These are phyloP conservation scores for Dioscorea cayenensis DNA, from an alignment of 116 monocot species.

Conservation along the genomic window DNA sequence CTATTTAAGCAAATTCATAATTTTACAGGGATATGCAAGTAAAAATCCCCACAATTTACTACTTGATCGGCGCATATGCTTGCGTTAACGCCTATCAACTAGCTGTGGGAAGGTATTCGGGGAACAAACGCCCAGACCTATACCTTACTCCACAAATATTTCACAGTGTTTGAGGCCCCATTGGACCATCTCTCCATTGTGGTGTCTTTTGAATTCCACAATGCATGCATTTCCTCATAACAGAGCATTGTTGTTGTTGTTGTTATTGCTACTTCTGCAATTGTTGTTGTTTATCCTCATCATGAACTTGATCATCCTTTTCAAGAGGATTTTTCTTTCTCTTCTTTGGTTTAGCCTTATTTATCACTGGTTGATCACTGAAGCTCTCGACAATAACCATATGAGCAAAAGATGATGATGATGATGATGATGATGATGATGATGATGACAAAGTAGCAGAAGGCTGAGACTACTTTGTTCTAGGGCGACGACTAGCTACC, in stretches of 20 bases:
- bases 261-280: neutral
- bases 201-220: slow-evolving; percentile 60
- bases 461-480: slow-evolving; percentile 43
- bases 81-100: no score
- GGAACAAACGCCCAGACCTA: slow-evolving; percentile 8
- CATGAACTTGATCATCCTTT: slow-evolving; percentile 8
- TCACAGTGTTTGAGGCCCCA: slow-evolving; percentile 76
- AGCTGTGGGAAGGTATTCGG: slow-evolving; percentile 4
- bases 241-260: neutral
- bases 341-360: no score
- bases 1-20: no score
- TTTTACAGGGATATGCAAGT: no score
- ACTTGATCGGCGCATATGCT: no score
- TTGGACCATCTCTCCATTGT: slow-evolving; percentile 73
- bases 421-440: no score
- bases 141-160: slow-evolving; percentile 9
- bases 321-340: neutral
- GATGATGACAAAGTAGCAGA: neutral
- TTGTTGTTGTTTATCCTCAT: slow-evolving; percentile 3
- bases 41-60: no score
- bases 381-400: neutral
- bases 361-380: no score
- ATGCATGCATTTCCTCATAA: slow-evolving; percentile 49
- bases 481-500: slow-evolving; percentile 16
- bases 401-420: neutral